Evolutionary conservation across 768 basidiomycete genomes (phyloP).

Genomic region (Suillus spraguei): DNA sequence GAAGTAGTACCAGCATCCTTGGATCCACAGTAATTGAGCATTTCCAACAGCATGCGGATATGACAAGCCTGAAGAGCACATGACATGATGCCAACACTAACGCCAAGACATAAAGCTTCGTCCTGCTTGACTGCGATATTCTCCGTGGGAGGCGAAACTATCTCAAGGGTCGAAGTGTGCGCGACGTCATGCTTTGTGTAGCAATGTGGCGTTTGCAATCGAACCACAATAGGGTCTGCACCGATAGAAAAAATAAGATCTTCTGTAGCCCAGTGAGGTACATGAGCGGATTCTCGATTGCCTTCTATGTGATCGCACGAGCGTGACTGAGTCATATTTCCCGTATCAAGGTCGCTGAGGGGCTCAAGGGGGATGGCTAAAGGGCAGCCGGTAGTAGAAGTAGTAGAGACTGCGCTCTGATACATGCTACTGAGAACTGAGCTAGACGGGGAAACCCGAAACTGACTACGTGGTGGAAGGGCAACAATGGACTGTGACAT

Average conservation of each 20-base stretch:
- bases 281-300: slow-evolving; percentile 12
- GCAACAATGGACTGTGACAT: slow-evolving; percentile 79
- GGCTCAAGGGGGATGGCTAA: slow-evolving; percentile 6
- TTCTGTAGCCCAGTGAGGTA: slow-evolving; percentile 26
- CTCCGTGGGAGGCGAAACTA: slow-evolving; percentile 8
- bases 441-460: slow-evolving; percentile 41
- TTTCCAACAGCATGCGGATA: slow-evolving; percentile 48
- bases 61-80: slow-evolving; percentile 61
- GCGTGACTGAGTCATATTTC: slow-evolving; percentile 6
- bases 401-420: slow-evolving; percentile 65
- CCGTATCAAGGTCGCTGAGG: slow-evolving; percentile 3
- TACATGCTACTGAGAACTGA: slow-evolving; percentile 74
- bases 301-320: neutral
- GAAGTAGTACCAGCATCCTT: neutral
- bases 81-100: slow-evolving; percentile 54
- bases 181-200: slow-evolving; percentile 15
- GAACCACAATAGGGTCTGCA: slow-evolving; percentile 58
- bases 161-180: slow-evolving; percentile 12
- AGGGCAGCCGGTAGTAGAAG: slow-evolving; percentile 34
- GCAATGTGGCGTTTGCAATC: slow-evolving; percentile 50
- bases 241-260: slow-evolving; percentile 64
- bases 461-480: slow-evolving; percentile 47
- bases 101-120: slow-evolving; percentile 42
- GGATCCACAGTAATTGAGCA: slow-evolving; percentile 38
- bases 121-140: slow-evolving; percentile 10